A percentile compares a stretch with the other conserved stretches of the same genome.
These are phyloP conservation scores for Scheffersomyces lignosus DNA, from an alignment of 805 yeast species.

Conservation along the genomic window DNA sequence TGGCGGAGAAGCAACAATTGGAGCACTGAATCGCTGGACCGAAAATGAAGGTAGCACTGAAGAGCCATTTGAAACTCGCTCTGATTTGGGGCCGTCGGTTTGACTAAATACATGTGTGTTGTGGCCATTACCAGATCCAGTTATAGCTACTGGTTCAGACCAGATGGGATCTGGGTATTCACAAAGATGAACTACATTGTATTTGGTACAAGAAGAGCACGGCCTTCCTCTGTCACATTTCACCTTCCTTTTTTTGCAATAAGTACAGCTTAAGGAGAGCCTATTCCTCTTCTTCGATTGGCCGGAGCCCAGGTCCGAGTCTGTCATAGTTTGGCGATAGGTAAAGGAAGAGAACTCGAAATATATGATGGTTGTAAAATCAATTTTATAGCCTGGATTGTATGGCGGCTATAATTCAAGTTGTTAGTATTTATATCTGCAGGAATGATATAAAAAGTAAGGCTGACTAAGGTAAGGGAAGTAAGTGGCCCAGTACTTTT, in stretches of 20 bases:
- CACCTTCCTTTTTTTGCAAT: conserved; percentile 37
- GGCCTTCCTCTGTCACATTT: conserved; percentile 39
- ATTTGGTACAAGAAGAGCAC: conserved; percentile 31
- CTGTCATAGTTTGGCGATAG: background rate
- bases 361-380: background rate
- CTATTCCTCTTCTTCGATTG: conserved; percentile 22
- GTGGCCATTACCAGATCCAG: conserved; percentile 1
- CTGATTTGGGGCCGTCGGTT: too few relatives aligned
- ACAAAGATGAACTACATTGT: conserved; percentile 23
- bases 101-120: background rate
- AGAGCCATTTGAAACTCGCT: too few relatives aligned
- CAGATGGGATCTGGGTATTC: conserved; percentile 21
- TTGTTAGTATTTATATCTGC: too few relatives aligned
- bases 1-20: background rate
- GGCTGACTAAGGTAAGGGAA: background rate
- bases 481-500: background rate
- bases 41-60: background rate
- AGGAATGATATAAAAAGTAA: background rate
- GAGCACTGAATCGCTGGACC: background rate
- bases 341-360: background rate
- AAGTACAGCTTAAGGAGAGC: conserved; percentile 33
- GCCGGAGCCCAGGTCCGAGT: background rate
- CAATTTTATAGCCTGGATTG: background rate
- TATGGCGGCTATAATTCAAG: background rate
- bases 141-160: conserved; percentile 2